Base-by-base conservation (phyloP, 352 stramenopile genomes). In the Phytophthora macrochlamydospora region DNA sequence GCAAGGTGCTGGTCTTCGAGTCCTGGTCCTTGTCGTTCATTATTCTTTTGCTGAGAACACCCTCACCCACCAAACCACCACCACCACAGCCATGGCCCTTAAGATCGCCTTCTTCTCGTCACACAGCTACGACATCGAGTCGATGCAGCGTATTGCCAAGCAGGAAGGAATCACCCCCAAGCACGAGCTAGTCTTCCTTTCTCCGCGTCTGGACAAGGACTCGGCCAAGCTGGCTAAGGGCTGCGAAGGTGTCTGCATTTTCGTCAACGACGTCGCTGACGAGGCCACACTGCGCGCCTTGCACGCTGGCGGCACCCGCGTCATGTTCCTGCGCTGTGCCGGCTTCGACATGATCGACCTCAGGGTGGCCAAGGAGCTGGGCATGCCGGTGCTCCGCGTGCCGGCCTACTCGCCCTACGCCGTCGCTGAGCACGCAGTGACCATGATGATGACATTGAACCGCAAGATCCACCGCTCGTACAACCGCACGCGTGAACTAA, bases 251-350 rank as follows among this genome's bases (percentile, higher is more conserved):
- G 75, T 86, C 57, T 68, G 82, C 18, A 84, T 90, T 56, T 94
- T 93, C 57, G 86, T 94, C 50, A 94, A 92, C 65, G 86, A 94
- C 65, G 76, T 65, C 7, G 81, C 83, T 13, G 73, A n/a, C n/a
- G n/a, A n/a, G n/a, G n/a, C n/a, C n/a, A n/a, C n/a, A n/a, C n/a
- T n/a, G n/a, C n/a, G n/a, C n/a, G n/a, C n/a, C n/a, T n/a, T n/a
- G n/a, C n/a, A n/a, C n/a, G n/a, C n/a, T n/a, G n/a, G n/a, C 32
- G 78, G 75, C 49, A 84, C 83, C 9, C 70, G 73, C 48, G 78
- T 79, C n/a, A 59, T 93, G 2, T 85, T 90, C 46, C 62, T 93
- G 51, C 79, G 85, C 40, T 91, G 82, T 53, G 82, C 85, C 4
- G 85, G 85, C 52, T 92, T 89, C 52, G 80, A 92, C 57, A 84